Evolutionary conservation across 768 basidiomycete species (phyloP).

Genomic region (Daedalea quercina): DNA sequence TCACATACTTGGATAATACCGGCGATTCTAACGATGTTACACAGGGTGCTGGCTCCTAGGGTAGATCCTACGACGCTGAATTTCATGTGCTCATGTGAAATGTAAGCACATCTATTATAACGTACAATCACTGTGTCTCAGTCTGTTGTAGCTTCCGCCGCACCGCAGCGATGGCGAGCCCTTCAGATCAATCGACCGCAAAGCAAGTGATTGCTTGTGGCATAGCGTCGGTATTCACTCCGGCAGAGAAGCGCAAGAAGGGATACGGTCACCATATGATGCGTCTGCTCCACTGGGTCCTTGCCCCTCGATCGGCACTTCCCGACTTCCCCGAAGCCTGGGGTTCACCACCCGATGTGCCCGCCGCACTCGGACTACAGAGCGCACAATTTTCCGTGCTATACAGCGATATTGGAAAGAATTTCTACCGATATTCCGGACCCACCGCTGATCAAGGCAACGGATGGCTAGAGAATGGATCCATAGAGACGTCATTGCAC

Average conservation of each 20-base stretch:
- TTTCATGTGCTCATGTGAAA: slow-evolving; percentile 57
- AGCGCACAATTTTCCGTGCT: slow-evolving; percentile 41
- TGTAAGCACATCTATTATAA: slow-evolving; percentile 32
- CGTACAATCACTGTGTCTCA: background rate
- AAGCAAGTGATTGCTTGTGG: slow-evolving; percentile 40
- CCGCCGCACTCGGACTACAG: slow-evolving; percentile 23
- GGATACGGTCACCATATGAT: slow-evolving; percentile 63
- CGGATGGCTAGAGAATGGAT: slow-evolving; percentile 39
- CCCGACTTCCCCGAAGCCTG: slow-evolving; percentile 35
- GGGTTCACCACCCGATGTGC: slow-evolving; percentile 36
- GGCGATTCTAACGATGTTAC: background rate
- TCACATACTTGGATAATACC: background rate
- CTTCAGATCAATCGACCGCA: background rate
- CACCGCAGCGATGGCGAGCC: slow-evolving; percentile 22
- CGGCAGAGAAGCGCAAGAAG: slow-evolving; percentile 37
- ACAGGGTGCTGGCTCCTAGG: slow-evolving; percentile 54
- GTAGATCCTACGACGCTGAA: slow-evolving; percentile 42
- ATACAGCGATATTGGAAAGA: slow-evolving; percentile 45
- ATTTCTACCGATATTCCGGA: slow-evolving; percentile 39
- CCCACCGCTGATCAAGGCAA: slow-evolving; percentile 20
- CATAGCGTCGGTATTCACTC: slow-evolving; percentile 53
- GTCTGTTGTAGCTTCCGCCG: slow-evolving; percentile 25
- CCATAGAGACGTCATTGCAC: slow-evolving; percentile 35
- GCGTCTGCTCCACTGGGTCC: slow-evolving; percentile 53
- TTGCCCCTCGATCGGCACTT: slow-evolving; percentile 27